Conservation (phyloP, 495 filamentous ascomycete species). For the Daldinia vernicosa region DNA sequence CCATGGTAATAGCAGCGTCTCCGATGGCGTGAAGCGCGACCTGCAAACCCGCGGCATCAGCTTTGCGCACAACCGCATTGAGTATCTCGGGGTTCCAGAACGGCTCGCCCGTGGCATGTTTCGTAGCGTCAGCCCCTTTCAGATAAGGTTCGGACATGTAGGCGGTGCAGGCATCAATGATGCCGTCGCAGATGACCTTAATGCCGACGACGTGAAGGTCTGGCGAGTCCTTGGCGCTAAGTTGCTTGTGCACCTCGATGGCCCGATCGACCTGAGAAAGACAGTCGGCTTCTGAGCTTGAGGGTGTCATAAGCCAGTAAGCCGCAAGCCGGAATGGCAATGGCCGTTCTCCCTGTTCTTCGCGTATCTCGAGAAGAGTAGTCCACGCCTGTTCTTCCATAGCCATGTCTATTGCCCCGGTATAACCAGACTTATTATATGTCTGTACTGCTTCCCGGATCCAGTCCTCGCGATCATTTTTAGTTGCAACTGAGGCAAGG, state of each 20-base stretch:
- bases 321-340: conserved; percentile 66
- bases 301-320: conserved; percentile 69
- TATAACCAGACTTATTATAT: conserved; percentile 67
- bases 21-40: conserved; percentile 74
- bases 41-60: conserved; percentile 64
- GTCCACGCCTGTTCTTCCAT: conserved; percentile 71
- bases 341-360: conserved; percentile 39
- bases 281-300: conserved; percentile 50
- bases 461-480: conserved; percentile 60
- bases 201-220: conserved; percentile 69
- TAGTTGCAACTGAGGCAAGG: conserved; percentile 58
- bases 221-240: conserved; percentile 57
- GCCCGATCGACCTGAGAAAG: conserved; percentile 66
- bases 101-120: conserved; percentile 56
- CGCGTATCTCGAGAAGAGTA: conserved; percentile 58
- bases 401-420: conserved; percentile 73
- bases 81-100: conserved; percentile 64
- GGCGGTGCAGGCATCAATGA: conserved; percentile 73
- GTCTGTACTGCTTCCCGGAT: conserved; percentile 58
- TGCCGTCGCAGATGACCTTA: conserved; percentile 74
- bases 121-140: conserved; percentile 44
- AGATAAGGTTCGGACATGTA: conserved; percentile 67
- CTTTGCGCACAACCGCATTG: conserved; percentile 62
- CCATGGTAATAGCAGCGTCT: conserved; percentile 64
- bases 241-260: conserved; percentile 59